These are phyloP conservation scores for Cerrena zonata DNA, from an alignment of 1,284 basidiomycete genomes.

Conservation along the genomic window DNA sequence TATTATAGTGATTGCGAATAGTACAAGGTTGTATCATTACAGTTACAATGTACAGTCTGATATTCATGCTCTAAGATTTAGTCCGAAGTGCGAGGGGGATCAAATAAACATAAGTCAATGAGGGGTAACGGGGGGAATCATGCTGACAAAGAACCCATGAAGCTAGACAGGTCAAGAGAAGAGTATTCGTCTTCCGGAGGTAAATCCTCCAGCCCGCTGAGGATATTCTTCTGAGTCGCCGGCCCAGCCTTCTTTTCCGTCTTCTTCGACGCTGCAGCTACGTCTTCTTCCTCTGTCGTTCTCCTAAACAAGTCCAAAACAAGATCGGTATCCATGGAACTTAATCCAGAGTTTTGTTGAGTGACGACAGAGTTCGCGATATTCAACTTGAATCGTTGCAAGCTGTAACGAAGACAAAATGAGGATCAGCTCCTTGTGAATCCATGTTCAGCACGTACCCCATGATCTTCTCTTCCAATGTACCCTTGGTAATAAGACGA, in stretches of 20 bases:
- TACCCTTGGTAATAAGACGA: constrained; percentile 93
- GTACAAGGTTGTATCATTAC: neutral
- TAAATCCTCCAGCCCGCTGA: constrained; percentile 83
- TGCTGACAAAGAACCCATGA: constrained; percentile 67
- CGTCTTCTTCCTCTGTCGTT: constrained; percentile 70
- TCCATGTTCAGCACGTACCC: constrained; percentile 59
- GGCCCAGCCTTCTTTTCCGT: constrained; percentile 53
- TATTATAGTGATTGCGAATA: neutral
- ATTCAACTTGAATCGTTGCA: constrained; percentile 96
- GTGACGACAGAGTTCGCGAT: constrained; percentile 96
- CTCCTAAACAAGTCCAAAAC: constrained; percentile 91
- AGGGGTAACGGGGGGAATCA: neutral
- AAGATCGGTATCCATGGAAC: constrained; percentile 95
- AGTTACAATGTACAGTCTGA: constrained; percentile 2
- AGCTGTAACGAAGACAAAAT: constrained; percentile 5
- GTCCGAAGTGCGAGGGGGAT: constrained; percentile 1
- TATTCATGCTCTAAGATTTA: constrained; percentile 11
- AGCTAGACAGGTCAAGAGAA: constrained; percentile 76
- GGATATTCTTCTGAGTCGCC: constrained; percentile 68
- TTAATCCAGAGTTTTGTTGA: constrained; percentile 90
- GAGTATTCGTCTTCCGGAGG: constrained; percentile 88
- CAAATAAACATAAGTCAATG: neutral
- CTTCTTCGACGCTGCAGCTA: constrained; percentile 48
- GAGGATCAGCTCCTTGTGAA: neutral
- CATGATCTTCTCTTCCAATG: constrained; percentile 99